Evolutionary conservation across 2,329 filamentous ascomycete species (phyloP).

Genomic region (Alternaria arbusti): DNA sequence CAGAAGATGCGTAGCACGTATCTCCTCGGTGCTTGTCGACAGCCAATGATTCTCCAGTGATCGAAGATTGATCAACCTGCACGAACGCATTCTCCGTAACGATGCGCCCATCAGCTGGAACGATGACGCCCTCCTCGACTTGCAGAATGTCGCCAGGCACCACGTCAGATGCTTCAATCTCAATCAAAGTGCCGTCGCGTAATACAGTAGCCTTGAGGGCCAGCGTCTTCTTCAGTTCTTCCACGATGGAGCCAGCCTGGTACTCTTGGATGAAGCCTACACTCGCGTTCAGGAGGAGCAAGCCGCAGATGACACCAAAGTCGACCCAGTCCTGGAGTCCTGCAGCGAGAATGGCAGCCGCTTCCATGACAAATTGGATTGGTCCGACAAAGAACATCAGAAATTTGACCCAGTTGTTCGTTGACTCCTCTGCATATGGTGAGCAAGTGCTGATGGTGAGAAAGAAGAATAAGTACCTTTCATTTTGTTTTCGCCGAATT

Average conservation of each 20-base stretch:
- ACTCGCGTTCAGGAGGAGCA: constrained; percentile 81
- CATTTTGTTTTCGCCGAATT: constrained; percentile 87
- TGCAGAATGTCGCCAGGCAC: constrained; percentile 90
- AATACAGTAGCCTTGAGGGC: constrained; percentile 87
- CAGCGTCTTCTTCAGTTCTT: constrained; percentile 88
- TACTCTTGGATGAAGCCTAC: constrained; percentile 91
- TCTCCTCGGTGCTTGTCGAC: constrained; percentile 87
- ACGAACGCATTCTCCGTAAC: constrained; percentile 84
- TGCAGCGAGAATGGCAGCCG: constrained; percentile 79
- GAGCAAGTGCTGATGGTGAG: constrained; percentile 3
- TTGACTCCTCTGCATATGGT: constrained; percentile 71
- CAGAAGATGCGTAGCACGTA: constrained; percentile 82
- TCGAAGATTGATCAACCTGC: constrained; percentile 90
- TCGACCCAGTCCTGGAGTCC: constrained; percentile 90
- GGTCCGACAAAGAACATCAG: constrained; percentile 82
- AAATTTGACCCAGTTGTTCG: constrained; percentile 85
- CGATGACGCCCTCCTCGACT: constrained; percentile 89
- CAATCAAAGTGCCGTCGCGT: constrained; percentile 77
- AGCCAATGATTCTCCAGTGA: constrained; percentile 89
- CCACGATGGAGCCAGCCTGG: constrained; percentile 88
- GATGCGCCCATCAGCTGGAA: constrained; percentile 86
- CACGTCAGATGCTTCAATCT: constrained; percentile 82
- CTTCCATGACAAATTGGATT: constrained; percentile 93
- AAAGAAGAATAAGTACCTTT: constrained; percentile 53
- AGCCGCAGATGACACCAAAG: constrained; percentile 86